Base-by-base conservation (phyloP, 2,329 filamentous ascomycete species). In the Alternaria hordeiaustralica region DNA sequence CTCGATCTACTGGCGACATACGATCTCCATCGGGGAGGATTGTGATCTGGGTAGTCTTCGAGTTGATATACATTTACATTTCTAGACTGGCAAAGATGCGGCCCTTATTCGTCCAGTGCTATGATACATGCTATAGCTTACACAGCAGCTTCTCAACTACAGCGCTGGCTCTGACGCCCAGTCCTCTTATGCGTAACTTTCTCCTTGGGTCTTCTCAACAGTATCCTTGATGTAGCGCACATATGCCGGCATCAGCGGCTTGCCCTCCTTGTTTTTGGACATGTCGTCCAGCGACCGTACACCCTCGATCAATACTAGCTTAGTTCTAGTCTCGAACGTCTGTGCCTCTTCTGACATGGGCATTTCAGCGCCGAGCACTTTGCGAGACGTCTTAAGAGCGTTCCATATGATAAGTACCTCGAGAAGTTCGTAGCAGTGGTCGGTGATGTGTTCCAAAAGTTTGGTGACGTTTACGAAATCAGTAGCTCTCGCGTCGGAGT, bases 321-420 rank as follows among this genome's bases (percentile, higher is more conserved):
- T 56, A 11, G 61, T 51, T 25, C 33, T 61, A 18, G 49, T 20
- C 57, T 76, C 68, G 28, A 61, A 62, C 25, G 66, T 56, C 28
- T 66, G 64, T 13, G 73, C 75, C 6, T 72, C 70, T 3, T 67
- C 58, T 1, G 70, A 67, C 55, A 71, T 66, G 9, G 77, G 78
- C 66, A 81, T 78, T 9, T 79, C 62, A 5, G 61, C 60, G 10
- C 79, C 79, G 0, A 84, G 77, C 5, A 84, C 78, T 33, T 77
- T 77, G 55, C 76, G 74, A 2, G 82, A 79, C 5, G 83, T 76
- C 50, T 69, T 74, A n/a, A 84, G 75, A n/a, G 79, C 82, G 61
- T 83, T 82, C 77, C 78, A 82, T 21, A 83, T 69, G 12, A 80
- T 76, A 10, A 82, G 68, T 5, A 75, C 70, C 5, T 72, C 67